These are phyloP conservation scores for Saccharomyces hybrid DNA, from an alignment of 1,139 yeast species.

Conservation along the genomic window DNA sequence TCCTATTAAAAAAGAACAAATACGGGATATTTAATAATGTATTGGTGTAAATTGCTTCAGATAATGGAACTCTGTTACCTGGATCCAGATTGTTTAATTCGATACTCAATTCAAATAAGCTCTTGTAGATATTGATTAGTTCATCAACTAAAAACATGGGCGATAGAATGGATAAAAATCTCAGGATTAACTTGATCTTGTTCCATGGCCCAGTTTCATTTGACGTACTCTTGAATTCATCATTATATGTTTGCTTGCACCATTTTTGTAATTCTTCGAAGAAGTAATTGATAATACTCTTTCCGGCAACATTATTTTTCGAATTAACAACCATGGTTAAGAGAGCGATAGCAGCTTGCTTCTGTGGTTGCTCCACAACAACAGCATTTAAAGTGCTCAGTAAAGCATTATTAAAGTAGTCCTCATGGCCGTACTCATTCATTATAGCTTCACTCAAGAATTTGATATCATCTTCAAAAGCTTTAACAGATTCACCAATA, in stretches of 20 bases:
- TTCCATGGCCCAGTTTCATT: constrained; percentile 62
- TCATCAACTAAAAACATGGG: constrained; percentile 52
- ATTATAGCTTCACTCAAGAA: constrained; percentile 59
- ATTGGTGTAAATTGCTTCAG: constrained; percentile 62
- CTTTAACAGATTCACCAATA: constrained; percentile 55
- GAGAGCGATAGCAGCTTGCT: constrained; percentile 63
- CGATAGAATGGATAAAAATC: constrained; percentile 59
- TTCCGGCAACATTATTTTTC: constrained; percentile 59
- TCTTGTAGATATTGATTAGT: constrained; percentile 45
- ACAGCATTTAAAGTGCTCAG: constrained; percentile 61
- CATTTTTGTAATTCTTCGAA: constrained; percentile 54
- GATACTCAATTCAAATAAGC: constrained; percentile 49
- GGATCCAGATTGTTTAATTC: constrained; percentile 41
- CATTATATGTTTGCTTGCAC: constrained; percentile 34
- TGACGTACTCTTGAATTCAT: constrained; percentile 22
- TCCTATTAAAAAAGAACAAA: constrained; percentile 42
- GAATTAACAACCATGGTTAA: constrained; percentile 62
- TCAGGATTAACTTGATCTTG: constrained; percentile 57
- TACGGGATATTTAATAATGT: constrained; percentile 66
- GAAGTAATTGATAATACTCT: constrained; percentile 59
- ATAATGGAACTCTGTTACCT: constrained; percentile 45
- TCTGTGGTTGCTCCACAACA: constrained; percentile 84
- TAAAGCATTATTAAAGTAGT: constrained; percentile 50
- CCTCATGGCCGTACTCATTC: constrained; percentile 61
- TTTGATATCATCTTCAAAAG: constrained; percentile 58